phyloP scores from a whole-genome alignment of 2,329 filamentous ascomycete species.

The Fusarium napiforme region DNA sequence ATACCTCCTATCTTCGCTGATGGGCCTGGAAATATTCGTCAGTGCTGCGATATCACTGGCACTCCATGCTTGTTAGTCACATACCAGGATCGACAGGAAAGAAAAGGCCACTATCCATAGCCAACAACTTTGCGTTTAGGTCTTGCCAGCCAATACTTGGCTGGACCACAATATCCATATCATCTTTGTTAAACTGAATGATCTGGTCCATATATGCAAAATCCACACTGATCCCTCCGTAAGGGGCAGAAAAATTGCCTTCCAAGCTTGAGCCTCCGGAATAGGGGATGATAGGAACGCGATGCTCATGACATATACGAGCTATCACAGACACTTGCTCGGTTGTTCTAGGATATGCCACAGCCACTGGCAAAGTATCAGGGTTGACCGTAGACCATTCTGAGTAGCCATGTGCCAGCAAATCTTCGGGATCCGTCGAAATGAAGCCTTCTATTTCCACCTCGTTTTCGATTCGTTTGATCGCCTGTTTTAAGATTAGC shows the following conservation, averaged over 20 bases:
- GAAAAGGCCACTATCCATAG: slow-evolving; percentile 81
- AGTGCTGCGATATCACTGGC: background rate
- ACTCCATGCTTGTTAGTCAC: slow-evolving; percentile 25
- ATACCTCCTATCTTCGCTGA: slow-evolving; percentile 83
- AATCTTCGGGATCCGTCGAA: slow-evolving; percentile 70
- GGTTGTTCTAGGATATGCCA: slow-evolving; percentile 71
- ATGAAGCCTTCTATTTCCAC: slow-evolving; percentile 65
- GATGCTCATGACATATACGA: slow-evolving; percentile 79
- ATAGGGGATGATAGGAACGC: slow-evolving; percentile 86
- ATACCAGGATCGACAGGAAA: slow-evolving; percentile 87
- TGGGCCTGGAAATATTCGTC: slow-evolving; percentile 55
- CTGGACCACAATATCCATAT: slow-evolving; percentile 94
- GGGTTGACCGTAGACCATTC: slow-evolving; percentile 73
- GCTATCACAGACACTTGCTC: slow-evolving; percentile 69
- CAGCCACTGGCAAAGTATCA: slow-evolving; percentile 69
- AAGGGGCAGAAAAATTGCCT: slow-evolving; percentile 88
- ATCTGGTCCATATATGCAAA: slow-evolving; percentile 90
- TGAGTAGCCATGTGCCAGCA: slow-evolving; percentile 72
- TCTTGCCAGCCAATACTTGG: slow-evolving; percentile 93
- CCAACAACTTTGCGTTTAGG: slow-evolving; percentile 76
- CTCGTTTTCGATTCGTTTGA: slow-evolving; percentile 64
- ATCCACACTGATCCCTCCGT: slow-evolving; percentile 88
- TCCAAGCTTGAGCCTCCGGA: slow-evolving; percentile 89
- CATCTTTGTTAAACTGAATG: slow-evolving; percentile 80
- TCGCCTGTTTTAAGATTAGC: slow-evolving; percentile 55